Evolutionary conservation across 169 alveolate species (phyloP).

Genomic region (Neospora caninum): DNA sequence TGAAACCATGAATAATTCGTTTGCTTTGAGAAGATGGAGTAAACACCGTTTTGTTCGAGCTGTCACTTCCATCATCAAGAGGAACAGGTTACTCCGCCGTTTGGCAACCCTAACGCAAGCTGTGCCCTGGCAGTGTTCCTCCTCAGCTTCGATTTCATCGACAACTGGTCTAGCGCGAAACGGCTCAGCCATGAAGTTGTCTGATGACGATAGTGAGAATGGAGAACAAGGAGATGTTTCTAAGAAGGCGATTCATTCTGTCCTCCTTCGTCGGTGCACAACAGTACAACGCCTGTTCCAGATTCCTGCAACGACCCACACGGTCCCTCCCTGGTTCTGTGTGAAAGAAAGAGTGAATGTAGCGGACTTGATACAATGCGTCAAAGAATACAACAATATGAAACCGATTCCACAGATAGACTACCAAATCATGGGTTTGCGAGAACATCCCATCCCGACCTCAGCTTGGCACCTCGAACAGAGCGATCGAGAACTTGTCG

Average conservation of each 20-base stretch:
- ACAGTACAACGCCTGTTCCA: not conserved
- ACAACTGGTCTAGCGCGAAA: not conserved
- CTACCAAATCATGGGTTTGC: constrained; percentile 7
- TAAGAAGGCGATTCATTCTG: no score
- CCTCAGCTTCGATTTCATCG: not conserved
- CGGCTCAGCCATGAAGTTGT: not conserved
- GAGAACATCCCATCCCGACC: not conserved
- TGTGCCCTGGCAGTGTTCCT: not conserved
- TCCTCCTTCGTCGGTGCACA: not conserved
- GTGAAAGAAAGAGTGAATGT: not conserved
- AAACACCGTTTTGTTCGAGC: not conserved
- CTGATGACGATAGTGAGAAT: not conserved
- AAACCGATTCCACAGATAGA: not conserved
- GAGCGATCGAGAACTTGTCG: not conserved
- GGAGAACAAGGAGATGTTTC: not conserved
- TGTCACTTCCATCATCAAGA: not conserved
- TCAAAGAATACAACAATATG: not conserved
- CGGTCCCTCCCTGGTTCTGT: not conserved
- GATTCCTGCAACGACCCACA: not conserved
- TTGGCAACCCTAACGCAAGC: not conserved
- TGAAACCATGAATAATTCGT: not conserved
- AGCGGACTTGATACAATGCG: not conserved
- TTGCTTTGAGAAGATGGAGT: not conserved
- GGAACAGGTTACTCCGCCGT: not conserved
- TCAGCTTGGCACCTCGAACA: constrained; percentile 35